Base-by-base conservation (phyloP, 2,329 filamentous ascomycete species). In the Aspergillus piperis region DNA sequence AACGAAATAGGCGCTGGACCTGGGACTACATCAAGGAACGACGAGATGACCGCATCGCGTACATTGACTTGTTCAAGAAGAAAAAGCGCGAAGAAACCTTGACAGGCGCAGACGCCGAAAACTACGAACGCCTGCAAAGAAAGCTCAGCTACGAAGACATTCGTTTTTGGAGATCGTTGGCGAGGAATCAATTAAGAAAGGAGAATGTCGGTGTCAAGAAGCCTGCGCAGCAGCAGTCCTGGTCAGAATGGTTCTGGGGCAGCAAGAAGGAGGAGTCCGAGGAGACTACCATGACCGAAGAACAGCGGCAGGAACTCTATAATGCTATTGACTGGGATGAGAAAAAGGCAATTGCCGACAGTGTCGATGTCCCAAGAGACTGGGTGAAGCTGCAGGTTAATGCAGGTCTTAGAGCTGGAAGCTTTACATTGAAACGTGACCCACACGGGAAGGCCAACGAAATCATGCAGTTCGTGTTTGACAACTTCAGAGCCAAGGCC, bases 271-370 rank as follows among this genome's bases (percentile, higher is more conserved):
- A 90, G 42, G 83, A 90, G 48, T 83, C 88, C 3, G 90, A 96
- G 67, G 90, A 93, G 63, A 91, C 88, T 0, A 86, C 92, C 61
- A 96, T 99, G 84, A 96, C 91, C 0, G 95, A 99, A 63, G 89
- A 98, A 75, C 93, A 99, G 74, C 89, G 94, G 44, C 92, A 98
- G 74, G 94, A 99, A 77, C 84, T 99, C 8, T 99, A 98, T 75
- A 90, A 96, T 68, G 96, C 92, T 53, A 99, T 99, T 69, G 95
- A 98, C 70, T 99, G 94, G 88, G 91, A 99, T 64, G 95, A 99
- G 77, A 98, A 97, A 81, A 88, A 93, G 62, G 91, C 90, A 2
- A 84, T 99, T 41, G 84, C 92, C 0, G 92, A 96, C 66, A 89
- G 90, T 44, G 88, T 99, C 3, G 95, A 99, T 68, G 83, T 92